These are phyloP conservation scores for Cynanchum wilfordii DNA, from an alignment of 257 asterid genomes.

Conservation along the genomic window DNA sequence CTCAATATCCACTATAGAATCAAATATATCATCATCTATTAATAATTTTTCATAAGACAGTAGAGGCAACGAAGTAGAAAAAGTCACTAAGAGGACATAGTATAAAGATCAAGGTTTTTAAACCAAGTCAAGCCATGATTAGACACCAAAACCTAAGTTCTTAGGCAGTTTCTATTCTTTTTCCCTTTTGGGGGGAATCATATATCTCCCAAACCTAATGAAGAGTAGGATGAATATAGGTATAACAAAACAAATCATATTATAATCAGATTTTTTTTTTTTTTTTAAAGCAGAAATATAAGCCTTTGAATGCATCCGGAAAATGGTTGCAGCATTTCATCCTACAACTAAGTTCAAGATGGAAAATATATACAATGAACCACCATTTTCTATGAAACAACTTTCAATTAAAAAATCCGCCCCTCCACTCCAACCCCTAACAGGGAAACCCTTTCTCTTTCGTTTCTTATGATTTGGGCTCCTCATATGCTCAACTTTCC, in stretches of 20 bases:
- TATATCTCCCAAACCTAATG: neutral
- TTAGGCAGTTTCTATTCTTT: neutral
- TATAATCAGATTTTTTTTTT: neutral
- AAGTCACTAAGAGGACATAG: neutral
- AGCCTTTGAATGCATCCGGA: neutral
- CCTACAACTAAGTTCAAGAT: neutral
- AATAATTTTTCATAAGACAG: neutral
- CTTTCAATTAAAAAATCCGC: neutral
- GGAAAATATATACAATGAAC: neutral
- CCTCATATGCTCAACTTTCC: neutral
- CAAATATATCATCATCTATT: constrained; percentile 16
- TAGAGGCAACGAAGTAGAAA: too few relatives aligned
- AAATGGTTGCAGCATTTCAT: neutral
- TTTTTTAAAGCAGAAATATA: neutral
- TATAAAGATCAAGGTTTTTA: neutral
- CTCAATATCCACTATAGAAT: constrained; percentile 24
- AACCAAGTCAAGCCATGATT: neutral
- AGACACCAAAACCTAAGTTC: neutral
- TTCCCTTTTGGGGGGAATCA: neutral
- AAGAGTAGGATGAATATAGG: neutral
- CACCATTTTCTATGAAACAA: neutral
- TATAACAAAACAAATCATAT: neutral
- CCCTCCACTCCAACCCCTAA: neutral
- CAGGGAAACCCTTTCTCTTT: neutral
- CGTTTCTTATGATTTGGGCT: neutral